Base-by-base conservation (phyloP, 2,329 filamentous ascomycete species). In the Fusarium decemcellulare region DNA sequence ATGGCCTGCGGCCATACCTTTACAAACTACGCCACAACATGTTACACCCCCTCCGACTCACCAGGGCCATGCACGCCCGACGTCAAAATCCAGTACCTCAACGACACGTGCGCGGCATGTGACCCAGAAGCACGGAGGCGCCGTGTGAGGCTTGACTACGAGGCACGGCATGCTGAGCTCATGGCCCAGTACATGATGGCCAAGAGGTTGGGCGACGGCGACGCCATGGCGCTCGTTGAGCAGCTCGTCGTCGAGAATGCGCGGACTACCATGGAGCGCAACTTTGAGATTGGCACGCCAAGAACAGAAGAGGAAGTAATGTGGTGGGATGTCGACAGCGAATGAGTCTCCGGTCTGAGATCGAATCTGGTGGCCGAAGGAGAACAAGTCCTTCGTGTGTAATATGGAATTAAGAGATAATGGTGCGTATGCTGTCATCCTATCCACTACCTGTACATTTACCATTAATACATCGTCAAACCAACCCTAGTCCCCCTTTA, bases 21-120 rank as follows among this genome's bases (percentile, higher is more conserved):
- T 46, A 71, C 54, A 61, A 72, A 61, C 46, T 36, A 59, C 52
- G 29, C 59, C 40, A 62, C 47, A 37, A 32, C 62, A 16, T 59
- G 60, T 27, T 51, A 60, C 46, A 68, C 54, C 23, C 46, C 44
- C 32, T 47, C 34, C 37, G 29, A 40, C 44, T 63, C 61, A 32
- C 50, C 61, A 32, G 47, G 43, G 2, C 47, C 59, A 61, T 69
- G 70, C 56, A 65, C 63, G 14, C 61, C 59, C 39, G 44, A 62
- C 14, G 30, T 62, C 29, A 66, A 67, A 34, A 61, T 59, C 27
- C 62, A 59, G 12, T 74, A 74, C 58, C 54, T 82, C 44, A 61
- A 76, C 43, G 79, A 80, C 66, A 80, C 77, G n/a, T 83, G 81
- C 69, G 76, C 79, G 8, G 53, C 65, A 7, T 83, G 81, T 63